Evolutionary conservation across 202 grass and related monocot species (phyloP).

Genomic region (Bolboschoenoplectus hybrid): DNA sequence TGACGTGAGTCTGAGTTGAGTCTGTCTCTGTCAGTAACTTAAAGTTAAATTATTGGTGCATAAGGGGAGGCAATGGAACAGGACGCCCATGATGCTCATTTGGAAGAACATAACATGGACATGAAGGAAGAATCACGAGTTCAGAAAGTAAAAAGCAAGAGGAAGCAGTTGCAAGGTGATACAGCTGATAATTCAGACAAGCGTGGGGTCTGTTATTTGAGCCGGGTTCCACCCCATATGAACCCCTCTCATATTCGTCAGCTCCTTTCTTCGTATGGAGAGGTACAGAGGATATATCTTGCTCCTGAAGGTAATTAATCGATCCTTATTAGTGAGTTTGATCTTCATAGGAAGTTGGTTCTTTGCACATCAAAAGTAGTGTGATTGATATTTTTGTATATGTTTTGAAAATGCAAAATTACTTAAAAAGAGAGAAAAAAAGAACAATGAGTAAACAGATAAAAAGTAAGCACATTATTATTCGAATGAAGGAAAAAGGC

Average conservation of each 20-base stretch:
- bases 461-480: background rate
- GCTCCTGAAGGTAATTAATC: constrained; percentile 67
- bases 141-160: constrained; percentile 40
- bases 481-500: background rate
- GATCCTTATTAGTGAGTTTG: background rate
- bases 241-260: constrained; percentile 86
- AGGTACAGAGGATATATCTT: constrained; percentile 85
- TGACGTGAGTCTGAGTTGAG: too few relatives aligned
- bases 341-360: background rate
- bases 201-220: constrained; percentile 86
- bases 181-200: constrained; percentile 41
- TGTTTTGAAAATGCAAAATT: background rate
- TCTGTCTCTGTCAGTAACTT: background rate
- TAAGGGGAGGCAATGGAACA: background rate
- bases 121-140: constrained; percentile 34
- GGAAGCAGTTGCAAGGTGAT: constrained; percentile 43
- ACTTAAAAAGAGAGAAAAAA: background rate
- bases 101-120: background rate
- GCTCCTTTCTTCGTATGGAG: constrained; percentile 83
- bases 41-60: background rate
- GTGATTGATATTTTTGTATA: constrained; percentile 3
- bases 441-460: background rate
- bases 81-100: constrained; percentile 3
- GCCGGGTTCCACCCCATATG: constrained; percentile 87
- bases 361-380: background rate